phyloP scores from a whole-genome alignment of 345 rosid genomes.

The Rubroshorea leprosula region DNA sequence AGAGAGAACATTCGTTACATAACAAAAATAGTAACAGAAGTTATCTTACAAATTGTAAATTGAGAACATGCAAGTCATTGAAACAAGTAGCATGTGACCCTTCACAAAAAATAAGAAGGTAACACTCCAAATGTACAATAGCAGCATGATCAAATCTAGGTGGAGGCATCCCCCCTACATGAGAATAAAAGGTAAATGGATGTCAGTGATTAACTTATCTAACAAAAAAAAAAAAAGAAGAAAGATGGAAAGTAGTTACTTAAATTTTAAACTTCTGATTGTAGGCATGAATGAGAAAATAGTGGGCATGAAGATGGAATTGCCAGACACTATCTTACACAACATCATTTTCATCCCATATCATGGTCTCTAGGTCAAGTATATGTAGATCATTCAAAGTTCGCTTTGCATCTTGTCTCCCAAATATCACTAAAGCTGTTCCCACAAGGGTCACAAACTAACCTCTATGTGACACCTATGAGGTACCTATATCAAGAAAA shows the following conservation, averaged over 20 bases:
- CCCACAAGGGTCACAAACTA: constrained; percentile 88
- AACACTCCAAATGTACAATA: constrained; percentile 93
- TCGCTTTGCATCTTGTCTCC: constrained; percentile 94
- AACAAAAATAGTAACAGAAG: constrained; percentile 15
- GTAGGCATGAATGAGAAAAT: too few relatives aligned
- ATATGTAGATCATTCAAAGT: constrained; percentile 89
- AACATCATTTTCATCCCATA: constrained; percentile 98
- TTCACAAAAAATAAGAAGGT: constrained; percentile 94
- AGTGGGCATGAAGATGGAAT: background rate
- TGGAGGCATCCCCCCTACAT: constrained; percentile 86
- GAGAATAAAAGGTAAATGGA: constrained; percentile 11
- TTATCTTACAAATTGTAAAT: constrained; percentile 83
- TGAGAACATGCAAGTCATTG: constrained; percentile 93
- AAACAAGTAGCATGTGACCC: constrained; percentile 95
- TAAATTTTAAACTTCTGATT: too few relatives aligned
- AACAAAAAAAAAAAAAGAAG: too few relatives aligned
- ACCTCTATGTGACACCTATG: constrained; percentile 94
- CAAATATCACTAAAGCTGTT: constrained; percentile 83
- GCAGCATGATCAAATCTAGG: constrained; percentile 99
- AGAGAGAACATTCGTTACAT: constrained; percentile 9
- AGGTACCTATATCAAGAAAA: constrained; percentile 18
- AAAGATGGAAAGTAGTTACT: too few relatives aligned
- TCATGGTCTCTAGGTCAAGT: constrained; percentile 96
- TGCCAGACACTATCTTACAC: constrained; percentile 46
- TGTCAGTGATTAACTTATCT: background rate